Evolutionary conservation across 495 filamentous ascomycete species (phyloP).

Genomic region (Hyaloscypha bicolor): DNA sequence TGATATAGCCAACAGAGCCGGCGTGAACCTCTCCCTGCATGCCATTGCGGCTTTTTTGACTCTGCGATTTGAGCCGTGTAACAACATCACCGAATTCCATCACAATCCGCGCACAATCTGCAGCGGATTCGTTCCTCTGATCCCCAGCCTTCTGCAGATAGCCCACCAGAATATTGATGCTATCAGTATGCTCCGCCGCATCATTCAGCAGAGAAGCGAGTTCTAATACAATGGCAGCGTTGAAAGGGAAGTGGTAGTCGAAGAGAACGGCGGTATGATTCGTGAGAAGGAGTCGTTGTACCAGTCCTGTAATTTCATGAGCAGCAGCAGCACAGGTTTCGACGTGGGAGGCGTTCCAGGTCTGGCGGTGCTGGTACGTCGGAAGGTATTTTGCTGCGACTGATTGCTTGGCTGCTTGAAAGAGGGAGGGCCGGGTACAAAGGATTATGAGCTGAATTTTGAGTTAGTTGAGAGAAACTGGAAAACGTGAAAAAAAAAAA

Average conservation of each 20-base stretch:
- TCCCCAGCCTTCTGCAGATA: conserved; percentile 10
- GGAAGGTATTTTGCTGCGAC: conserved; percentile 30
- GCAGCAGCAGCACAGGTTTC: neutral
- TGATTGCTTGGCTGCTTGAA: conserved; percentile 40
- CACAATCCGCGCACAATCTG: conserved; percentile 11
- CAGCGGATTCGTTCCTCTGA: conserved; percentile 6
- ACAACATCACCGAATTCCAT: conserved; percentile 11
- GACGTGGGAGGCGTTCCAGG: neutral
- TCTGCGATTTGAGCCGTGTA: neutral
- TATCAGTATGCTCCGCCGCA: conserved; percentile 29
- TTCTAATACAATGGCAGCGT: conserved; percentile 44
- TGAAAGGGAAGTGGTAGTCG: conserved; percentile 48
- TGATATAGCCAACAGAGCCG: neutral
- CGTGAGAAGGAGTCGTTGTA: conserved; percentile 33
- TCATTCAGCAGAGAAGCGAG: conserved; percentile 40
- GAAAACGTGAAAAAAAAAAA: neutral
- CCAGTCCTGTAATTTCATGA: neutral
- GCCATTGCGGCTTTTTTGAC: neutral
- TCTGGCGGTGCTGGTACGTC: neutral
- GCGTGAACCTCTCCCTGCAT: neutral
- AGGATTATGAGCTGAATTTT: conserved; percentile 41
- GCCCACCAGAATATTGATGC: conserved; percentile 34
- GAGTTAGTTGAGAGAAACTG: neutral
- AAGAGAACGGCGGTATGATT: conserved; percentile 21
- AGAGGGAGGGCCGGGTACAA: conserved; percentile 42